Evolutionary conservation across 495 filamentous ascomycete genomes (phyloP).

Genomic region (Neurospora sublineolata): DNA sequence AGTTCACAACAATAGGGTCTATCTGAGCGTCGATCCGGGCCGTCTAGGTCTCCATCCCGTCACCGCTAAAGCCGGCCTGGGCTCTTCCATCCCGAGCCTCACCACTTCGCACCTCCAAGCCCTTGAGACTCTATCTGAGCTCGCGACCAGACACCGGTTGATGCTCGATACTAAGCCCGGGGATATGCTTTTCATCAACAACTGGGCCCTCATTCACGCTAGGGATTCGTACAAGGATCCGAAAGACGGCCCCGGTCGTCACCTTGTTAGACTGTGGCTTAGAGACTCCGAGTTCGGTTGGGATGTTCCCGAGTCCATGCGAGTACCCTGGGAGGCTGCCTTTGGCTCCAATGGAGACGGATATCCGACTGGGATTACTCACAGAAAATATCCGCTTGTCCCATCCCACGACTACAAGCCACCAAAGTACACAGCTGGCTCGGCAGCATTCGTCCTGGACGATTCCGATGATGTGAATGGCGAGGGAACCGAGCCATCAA

Average conservation of each 20-base stretch:
- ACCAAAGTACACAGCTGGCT: slow-evolving; percentile 34
- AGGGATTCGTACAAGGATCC: slow-evolving; percentile 37
- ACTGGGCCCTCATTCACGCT: slow-evolving; percentile 48
- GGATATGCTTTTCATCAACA: slow-evolving; percentile 55
- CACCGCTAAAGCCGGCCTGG: slow-evolving; percentile 1
- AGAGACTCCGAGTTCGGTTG: slow-evolving; percentile 31
- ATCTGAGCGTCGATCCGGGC: slow-evolving; percentile 30
- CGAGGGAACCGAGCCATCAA: not conserved
- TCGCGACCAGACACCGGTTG: slow-evolving; percentile 24
- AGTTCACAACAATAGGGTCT: slow-evolving; percentile 21
- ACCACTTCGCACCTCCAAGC: slow-evolving; percentile 23
- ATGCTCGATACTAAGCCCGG: slow-evolving; percentile 40
- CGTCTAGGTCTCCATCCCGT: slow-evolving; percentile 33
- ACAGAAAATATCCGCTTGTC: slow-evolving; percentile 23
- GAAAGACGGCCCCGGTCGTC: slow-evolving; percentile 20
- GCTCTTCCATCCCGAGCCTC: slow-evolving; percentile 21
- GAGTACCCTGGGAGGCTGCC: slow-evolving; percentile 33
- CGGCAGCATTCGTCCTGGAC: slow-evolving; percentile 32
- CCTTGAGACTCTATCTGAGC: slow-evolving; percentile 19
- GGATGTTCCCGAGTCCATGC: slow-evolving; percentile 29
- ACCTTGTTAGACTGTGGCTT: slow-evolving; percentile 42
- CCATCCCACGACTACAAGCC: slow-evolving; percentile 29
- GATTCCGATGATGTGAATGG: slow-evolving; percentile 22
- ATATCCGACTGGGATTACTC: slow-evolving; percentile 7
- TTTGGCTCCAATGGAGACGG: slow-evolving; percentile 19